A percentile compares a stretch with the other conserved stretches of the same genome.
phyloP scores from a whole-genome alignment of 75 land plant genomes.

The Sequoiadendron giganteum region DNA sequence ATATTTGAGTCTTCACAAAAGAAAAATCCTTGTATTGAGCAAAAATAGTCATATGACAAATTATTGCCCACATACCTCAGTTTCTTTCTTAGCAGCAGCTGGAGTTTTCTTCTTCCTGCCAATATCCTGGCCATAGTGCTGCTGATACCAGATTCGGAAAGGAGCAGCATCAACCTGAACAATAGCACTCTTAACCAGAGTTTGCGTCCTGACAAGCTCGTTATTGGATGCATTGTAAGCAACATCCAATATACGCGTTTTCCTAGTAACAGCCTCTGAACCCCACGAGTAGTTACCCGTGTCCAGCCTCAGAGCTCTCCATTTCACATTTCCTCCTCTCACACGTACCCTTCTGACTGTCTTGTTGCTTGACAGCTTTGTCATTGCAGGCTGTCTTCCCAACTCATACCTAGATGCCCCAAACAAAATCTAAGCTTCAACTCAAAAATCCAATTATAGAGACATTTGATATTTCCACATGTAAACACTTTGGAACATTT shows the following conservation, averaged over 20 bases:
- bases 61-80: not conserved
- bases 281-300: constrained; percentile 84
- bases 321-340: constrained; percentile 74
- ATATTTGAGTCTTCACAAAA: too few relatives aligned
- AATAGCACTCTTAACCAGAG: constrained; percentile 77
- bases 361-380: constrained; percentile 74
- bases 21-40: not conserved
- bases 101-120: constrained; percentile 77
- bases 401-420: constrained; percentile 56
- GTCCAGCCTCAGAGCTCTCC: constrained; percentile 70
- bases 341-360: constrained; percentile 69
- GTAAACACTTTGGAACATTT: not conserved
- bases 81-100: constrained; percentile 35
- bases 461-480: not conserved
- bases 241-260: constrained; percentile 75
- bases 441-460: too few relatives aligned
- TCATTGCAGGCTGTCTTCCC: constrained; percentile 76
- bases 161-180: constrained; percentile 87
- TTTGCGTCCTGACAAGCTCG: constrained; percentile 78
- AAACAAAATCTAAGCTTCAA: not conserved
- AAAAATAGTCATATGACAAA: not conserved
- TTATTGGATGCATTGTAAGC: constrained; percentile 86
- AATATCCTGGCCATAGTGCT: constrained; percentile 72
- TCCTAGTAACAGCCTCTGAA: constrained; percentile 75
- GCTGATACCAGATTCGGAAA: constrained; percentile 66